phyloP scores from a whole-genome alignment of 2,329 filamentous ascomycete genomes.

The Aspergillus novofumigatus region DNA sequence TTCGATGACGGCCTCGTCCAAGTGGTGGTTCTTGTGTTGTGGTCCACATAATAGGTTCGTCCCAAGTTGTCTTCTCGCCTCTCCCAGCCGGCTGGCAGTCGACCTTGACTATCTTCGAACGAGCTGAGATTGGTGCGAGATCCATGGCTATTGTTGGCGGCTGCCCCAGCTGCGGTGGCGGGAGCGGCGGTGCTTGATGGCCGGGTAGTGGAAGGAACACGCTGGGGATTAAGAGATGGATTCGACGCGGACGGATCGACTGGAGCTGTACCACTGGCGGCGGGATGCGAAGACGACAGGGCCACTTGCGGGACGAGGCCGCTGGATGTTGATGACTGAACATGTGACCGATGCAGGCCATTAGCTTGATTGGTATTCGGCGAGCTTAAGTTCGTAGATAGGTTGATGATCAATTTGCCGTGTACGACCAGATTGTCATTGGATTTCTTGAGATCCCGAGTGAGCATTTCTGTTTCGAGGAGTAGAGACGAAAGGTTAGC shows the following conservation, averaged over 20 bases:
- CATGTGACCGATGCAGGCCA: conserved; percentile 32
- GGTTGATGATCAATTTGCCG: conserved; percentile 92
- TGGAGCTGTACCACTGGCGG: conserved; percentile 21
- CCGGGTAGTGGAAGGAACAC: conserved; percentile 31
- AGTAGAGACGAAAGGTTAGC: conserved; percentile 18
- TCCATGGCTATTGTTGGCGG: conserved; percentile 35
- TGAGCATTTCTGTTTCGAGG: conserved; percentile 75
- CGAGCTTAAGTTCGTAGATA: conserved; percentile 80
- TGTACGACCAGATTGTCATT: conserved; percentile 97
- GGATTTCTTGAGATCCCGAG: conserved; percentile 92
- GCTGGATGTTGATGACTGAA: conserved; percentile 35
- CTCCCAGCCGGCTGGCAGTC: conserved; percentile 91
- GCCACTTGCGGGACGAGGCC: conserved; percentile 34
- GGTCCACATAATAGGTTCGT: conserved; percentile 96
- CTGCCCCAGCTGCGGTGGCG: conserved; percentile 36
- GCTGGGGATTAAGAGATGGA: conserved; percentile 32
- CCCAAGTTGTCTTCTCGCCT: conserved; percentile 91
- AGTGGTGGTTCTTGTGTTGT: conserved; percentile 93
- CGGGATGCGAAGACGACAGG: conserved; percentile 22
- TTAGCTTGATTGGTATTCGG: conserved; percentile 58
- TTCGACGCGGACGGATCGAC: conserved; percentile 28
- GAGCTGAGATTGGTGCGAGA: conserved; percentile 68
- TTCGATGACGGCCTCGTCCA: conserved; percentile 87
- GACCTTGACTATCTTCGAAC: conserved; percentile 93
- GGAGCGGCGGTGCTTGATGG: conserved; percentile 39